Evolutionary conservation across 352 stramenopile species (phyloP).

Genomic region (Globisporangium spinosum): DNA sequence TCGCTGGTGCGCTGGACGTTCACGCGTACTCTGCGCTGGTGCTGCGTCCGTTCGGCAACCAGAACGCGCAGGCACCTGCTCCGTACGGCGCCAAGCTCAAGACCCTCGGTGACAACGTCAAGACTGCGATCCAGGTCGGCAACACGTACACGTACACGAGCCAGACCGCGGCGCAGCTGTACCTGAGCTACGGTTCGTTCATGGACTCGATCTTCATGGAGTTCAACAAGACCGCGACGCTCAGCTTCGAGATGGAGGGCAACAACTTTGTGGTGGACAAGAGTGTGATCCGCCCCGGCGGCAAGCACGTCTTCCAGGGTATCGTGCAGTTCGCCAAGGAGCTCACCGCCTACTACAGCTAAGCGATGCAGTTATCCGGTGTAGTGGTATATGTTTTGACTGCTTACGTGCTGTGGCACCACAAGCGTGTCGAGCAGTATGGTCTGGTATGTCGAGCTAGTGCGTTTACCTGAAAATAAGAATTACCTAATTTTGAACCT

Average conservation of each 20-base stretch:
- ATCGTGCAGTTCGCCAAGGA: constrained; percentile 24
- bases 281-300: constrained; percentile 19
- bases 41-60: constrained; percentile 22
- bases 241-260: constrained; percentile 29
- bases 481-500: too few relatives aligned
- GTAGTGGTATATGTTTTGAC: not conserved
- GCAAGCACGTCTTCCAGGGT: constrained; percentile 23
- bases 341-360: constrained; percentile 22
- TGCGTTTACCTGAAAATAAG: too few relatives aligned
- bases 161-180: constrained; percentile 22
- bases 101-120: constrained; percentile 17
- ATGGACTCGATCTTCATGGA: constrained; percentile 24
- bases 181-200: constrained; percentile 26
- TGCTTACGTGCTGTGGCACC: too few relatives aligned
- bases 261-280: constrained; percentile 22
- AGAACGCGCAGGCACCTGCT: constrained; percentile 10
- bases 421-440: too few relatives aligned
- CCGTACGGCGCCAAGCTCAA: constrained; percentile 21
- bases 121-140: constrained; percentile 17
- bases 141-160: constrained; percentile 24
- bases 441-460: too few relatives aligned
- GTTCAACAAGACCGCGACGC: constrained; percentile 19
- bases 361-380: not conserved
- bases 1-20: constrained; percentile 25
- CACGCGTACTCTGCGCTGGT: constrained; percentile 26